Evolutionary conservation across 73 alveolate species (phyloP).

Genomic region (Uronychia setigera): DNA sequence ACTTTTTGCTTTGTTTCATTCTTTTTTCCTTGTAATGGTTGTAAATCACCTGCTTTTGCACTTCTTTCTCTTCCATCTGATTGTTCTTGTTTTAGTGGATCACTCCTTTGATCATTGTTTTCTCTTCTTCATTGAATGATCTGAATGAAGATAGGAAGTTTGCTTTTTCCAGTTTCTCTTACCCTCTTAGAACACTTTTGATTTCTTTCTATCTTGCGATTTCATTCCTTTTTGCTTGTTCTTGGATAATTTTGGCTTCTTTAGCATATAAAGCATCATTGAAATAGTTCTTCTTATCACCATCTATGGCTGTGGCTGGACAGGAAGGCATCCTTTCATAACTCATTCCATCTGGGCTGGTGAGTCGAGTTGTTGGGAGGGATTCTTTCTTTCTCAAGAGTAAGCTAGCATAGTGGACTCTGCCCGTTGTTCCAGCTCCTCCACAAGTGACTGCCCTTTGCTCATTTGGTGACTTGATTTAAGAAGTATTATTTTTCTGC

Average conservation of each 20-base stretch:
- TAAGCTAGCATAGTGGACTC: not conserved
- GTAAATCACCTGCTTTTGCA: not conserved
- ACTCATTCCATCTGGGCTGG: not conserved
- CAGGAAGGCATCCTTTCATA: not conserved
- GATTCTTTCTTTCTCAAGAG: not conserved
- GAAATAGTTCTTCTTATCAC: too few relatives aligned
- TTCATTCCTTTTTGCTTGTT: not conserved
- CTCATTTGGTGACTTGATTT: too few relatives aligned
- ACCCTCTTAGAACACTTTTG: not conserved
- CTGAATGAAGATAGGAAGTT: not conserved
- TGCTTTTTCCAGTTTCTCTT: not conserved
- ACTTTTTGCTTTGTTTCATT: not conserved
- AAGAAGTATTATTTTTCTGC: too few relatives aligned
- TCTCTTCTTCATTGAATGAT: slow-evolving; percentile 33
- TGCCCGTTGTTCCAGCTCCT: not conserved
- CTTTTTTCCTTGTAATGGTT: slow-evolving; percentile 14
- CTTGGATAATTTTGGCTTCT: not conserved
- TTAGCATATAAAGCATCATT: not conserved
- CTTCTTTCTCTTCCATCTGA: not conserved
- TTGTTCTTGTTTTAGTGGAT: slow-evolving; percentile 7
- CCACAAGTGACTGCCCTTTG: slow-evolving; percentile 1
- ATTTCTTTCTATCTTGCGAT: not conserved
- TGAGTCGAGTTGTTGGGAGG: not conserved
- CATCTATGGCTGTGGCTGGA: not conserved
- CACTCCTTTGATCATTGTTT: slow-evolving; percentile 10